Conservation (phyloP, 202 grass and related monocot species). For the Carex sylvatica region DNA sequence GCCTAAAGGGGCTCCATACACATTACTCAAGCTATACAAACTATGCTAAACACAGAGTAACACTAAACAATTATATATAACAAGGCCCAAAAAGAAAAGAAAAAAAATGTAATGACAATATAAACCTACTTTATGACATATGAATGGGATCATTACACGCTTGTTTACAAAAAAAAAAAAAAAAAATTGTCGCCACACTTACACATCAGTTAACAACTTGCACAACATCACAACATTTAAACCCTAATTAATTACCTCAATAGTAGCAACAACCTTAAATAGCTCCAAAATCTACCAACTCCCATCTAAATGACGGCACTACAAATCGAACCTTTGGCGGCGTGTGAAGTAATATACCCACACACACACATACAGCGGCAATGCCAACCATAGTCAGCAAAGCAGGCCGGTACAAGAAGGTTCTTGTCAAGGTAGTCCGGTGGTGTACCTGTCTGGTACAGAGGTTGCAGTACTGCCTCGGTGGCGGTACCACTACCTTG, state of each 20-base stretch:
- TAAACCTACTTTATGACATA: constrained; percentile 20
- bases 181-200: constrained; percentile 25
- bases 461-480: constrained; percentile 43
- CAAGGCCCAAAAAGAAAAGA: not conserved
- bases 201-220: constrained; percentile 22
- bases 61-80: not conserved
- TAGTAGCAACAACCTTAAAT: constrained; percentile 50
- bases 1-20: not conserved
- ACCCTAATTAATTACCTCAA: constrained; percentile 27
- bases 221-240: constrained; percentile 11
- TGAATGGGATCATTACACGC: constrained; percentile 10
- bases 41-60: not conserved
- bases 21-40: not conserved
- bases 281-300: constrained; percentile 66
- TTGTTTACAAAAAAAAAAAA: constrained; percentile 19
- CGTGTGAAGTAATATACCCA: constrained; percentile 79
- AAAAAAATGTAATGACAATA: not conserved
- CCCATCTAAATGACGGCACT: constrained; percentile 83
- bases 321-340: constrained; percentile 68
- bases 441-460: constrained; percentile 54
- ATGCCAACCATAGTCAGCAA: constrained; percentile 87
- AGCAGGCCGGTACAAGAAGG: constrained; percentile 83
- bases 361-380: constrained; percentile 82
- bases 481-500: constrained; percentile 31
- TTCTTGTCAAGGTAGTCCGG: constrained; percentile 32